A percentile compares a stretch with the other conserved stretches of the same genome.
These are phyloP conservation scores for Irpex rosettiformis DNA, from an alignment of 1,284 basidiomycete species.

Conservation along the genomic window DNA sequence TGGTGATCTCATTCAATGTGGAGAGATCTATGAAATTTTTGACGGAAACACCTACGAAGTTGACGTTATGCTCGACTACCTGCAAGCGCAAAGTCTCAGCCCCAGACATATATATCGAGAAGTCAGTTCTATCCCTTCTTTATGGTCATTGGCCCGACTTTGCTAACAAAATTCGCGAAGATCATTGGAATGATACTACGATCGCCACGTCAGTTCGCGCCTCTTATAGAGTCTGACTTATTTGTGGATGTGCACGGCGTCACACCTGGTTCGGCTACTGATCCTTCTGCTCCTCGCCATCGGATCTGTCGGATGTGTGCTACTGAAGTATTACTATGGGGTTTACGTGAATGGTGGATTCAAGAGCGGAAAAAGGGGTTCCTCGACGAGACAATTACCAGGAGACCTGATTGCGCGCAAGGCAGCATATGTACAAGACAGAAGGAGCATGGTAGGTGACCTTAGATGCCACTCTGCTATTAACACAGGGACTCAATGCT, in stretches of 20 bases:
- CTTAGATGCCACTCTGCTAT: background rate
- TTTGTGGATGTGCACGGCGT: constrained; percentile 65
- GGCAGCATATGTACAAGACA: constrained; percentile 54
- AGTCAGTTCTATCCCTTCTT: too few species aligned
- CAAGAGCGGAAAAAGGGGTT: constrained; percentile 67
- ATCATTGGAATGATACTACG: constrained; percentile 56
- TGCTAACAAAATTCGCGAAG: constrained; percentile 32
- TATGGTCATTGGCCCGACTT: too few species aligned
- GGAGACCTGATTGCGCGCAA: constrained; percentile 60
- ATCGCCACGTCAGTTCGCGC: constrained; percentile 58
- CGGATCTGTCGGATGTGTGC: constrained; percentile 69
- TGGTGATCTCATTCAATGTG: constrained; percentile 66
- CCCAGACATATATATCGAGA: constrained; percentile 73
- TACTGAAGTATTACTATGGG: constrained; percentile 67
- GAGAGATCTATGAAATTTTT: constrained; percentile 74
- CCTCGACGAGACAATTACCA: constrained; percentile 47
- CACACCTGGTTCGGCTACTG: constrained; percentile 47
- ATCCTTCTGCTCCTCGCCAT: constrained; percentile 50
- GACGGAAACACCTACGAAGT: constrained; percentile 72
- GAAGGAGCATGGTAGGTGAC: constrained; percentile 56
- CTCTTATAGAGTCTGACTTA: constrained; percentile 63
- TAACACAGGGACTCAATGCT: constrained; percentile 3
- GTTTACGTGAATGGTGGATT: constrained; percentile 76
- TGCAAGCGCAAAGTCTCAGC: constrained; percentile 52
- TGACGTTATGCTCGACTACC: constrained; percentile 75